phyloP scores from a whole-genome alignment of 2,329 filamentous ascomycete species.

The Phyllachora maydis region DNA sequence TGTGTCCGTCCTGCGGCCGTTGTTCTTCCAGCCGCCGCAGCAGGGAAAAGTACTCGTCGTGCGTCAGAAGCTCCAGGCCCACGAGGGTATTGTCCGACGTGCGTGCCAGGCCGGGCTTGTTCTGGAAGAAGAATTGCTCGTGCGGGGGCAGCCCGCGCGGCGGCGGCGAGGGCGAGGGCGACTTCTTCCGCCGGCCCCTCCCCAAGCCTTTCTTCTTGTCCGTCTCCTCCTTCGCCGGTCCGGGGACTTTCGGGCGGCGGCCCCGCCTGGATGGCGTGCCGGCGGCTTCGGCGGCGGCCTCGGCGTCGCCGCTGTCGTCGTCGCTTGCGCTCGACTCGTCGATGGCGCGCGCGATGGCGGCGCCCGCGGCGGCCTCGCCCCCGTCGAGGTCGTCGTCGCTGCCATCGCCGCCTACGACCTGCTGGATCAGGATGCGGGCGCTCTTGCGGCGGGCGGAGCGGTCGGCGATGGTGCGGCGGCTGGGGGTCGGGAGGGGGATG shows the following conservation, averaged over 20 bases:
- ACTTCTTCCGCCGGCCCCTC: slow-evolving; percentile 22
- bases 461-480: slow-evolving; percentile 50
- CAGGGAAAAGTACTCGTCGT: slow-evolving; percentile 75
- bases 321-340: slow-evolving; percentile 35
- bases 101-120: slow-evolving; percentile 58
- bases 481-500: slow-evolving; percentile 41
- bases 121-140: slow-evolving; percentile 87
- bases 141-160: slow-evolving; percentile 68
- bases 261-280: too few species aligned
- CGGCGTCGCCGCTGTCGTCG: slow-evolving; percentile 14
- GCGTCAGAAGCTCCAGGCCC: slow-evolving; percentile 56
- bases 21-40: slow-evolving; percentile 44
- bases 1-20: too few species aligned
- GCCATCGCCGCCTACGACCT: slow-evolving; percentile 38
- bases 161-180: slow-evolving; percentile 49
- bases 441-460: slow-evolving; percentile 77
- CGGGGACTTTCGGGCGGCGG: slow-evolving; percentile 11
- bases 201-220: slow-evolving; percentile 7
- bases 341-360: slow-evolving; percentile 49
- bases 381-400: too few species aligned
- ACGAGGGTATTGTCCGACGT: slow-evolving; percentile 75
- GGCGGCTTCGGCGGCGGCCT: slow-evolving; percentile 5
- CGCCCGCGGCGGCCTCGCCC: slow-evolving; percentile 53
- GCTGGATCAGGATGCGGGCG: slow-evolving; percentile 53
- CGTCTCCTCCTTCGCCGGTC: slow-evolving; percentile 3